These are phyloP conservation scores for Myriosclerotinia duriaeana DNA, from an alignment of 2,329 filamentous ascomycete species.

Conservation along the genomic window DNA sequence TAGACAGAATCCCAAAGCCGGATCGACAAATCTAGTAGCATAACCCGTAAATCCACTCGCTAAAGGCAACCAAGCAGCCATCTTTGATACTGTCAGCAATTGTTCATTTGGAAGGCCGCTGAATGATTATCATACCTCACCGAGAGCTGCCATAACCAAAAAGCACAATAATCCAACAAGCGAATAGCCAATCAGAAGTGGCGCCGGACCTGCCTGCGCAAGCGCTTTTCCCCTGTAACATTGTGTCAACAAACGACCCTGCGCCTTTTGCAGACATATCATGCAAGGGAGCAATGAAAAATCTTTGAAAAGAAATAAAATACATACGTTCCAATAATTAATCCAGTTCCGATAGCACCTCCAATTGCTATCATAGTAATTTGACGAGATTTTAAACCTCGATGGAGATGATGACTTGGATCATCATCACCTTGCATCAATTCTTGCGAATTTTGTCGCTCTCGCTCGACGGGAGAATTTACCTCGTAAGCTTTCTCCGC, in stretches of 20 bases:
- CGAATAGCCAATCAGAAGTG: slow-evolving; percentile 70
- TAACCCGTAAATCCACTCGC: slow-evolving; percentile 80
- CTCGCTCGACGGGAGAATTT: neutral
- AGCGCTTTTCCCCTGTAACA: slow-evolving; percentile 45
- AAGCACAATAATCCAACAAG: slow-evolving; percentile 72
- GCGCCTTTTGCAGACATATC: neutral
- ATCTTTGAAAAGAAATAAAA: neutral
- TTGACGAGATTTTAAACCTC: slow-evolving; percentile 54
- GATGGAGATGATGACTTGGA: slow-evolving; percentile 44
- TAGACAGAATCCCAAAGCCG: slow-evolving; percentile 75
- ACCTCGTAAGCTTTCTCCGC: neutral
- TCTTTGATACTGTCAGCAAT: slow-evolving; percentile 42
- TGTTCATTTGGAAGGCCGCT: slow-evolving; percentile 52
- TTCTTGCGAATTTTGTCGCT: neutral
- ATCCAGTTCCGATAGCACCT: slow-evolving; percentile 58
- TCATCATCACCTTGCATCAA: slow-evolving; percentile 29
- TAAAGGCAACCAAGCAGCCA: slow-evolving; percentile 79
- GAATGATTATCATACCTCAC: slow-evolving; percentile 26
- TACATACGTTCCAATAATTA: slow-evolving; percentile 64
- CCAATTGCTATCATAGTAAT: slow-evolving; percentile 69
- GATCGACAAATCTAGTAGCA: slow-evolving; percentile 75
- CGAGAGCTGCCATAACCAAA: slow-evolving; percentile 74
- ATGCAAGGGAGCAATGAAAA: neutral
- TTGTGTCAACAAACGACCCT: slow-evolving; percentile 19
- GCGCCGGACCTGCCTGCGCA: slow-evolving; percentile 55